Evolutionary conservation across 768 basidiomycete genomes (phyloP), one percentile per base, ranked within the genome.

Genomic region (Lentinus brumalis): DNA sequence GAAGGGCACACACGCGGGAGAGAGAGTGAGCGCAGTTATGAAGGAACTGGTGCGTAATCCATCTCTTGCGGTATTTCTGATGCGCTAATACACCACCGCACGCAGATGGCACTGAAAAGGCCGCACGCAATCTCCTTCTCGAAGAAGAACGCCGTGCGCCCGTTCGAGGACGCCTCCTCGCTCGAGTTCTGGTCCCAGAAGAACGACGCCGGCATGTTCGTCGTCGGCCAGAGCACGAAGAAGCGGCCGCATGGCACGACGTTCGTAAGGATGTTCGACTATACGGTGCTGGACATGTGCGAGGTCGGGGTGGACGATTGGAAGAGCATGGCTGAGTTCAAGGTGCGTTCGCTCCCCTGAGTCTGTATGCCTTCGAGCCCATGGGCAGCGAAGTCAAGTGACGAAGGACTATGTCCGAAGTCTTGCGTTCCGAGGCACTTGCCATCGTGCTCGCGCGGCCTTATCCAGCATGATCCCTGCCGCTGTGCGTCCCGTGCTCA

Each of bases 101-200:
- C 16, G 56, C 67, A 97, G 96, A 95, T 96, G 88, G 87, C 92
- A 3, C 83, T 98, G 62, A 98, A 98, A 75, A 89, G 91, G 59
- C 96, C 97, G 0, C 66, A 96, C 69, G 88, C 88, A 0, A 90
- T 98, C 62, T 85, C 93, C 12, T 99, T 98, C 77, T 91, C 89
- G 49, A 97, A 96, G 74, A 96, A 97, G 75, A 98, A 98, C 72
- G 72, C 76, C 29, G 84, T 98, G 11, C 88, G 89, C 42, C 97
- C 97, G 5, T 98, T 99, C 71, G 96, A 98, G 67, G 82, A 91
- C 59, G 71, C 83, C 21, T 76, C 87, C 1, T 93, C 94, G 1
- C 79, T 99, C 35, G 93, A 92, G 66, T 98, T 98, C 73, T 99
- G 95, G 93, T 80, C 89, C 0, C 70, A 78, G 12, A 99, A 98